Evolutionary conservation across 177 flowering plant genomes (phyloP).

Genomic region (Tripterygium wilfordii): DNA sequence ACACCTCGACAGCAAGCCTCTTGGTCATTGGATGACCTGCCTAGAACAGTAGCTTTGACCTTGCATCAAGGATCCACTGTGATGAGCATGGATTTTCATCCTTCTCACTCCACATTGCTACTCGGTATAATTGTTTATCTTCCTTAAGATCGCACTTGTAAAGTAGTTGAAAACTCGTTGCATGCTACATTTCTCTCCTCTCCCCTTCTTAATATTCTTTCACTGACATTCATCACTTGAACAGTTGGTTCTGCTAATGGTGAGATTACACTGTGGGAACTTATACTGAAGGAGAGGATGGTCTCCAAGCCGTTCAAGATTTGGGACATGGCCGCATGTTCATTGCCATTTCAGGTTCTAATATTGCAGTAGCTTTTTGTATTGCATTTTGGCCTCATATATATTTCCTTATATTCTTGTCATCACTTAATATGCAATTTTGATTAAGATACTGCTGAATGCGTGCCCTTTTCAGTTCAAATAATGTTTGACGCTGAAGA

Average conservation of each 20-base stretch:
- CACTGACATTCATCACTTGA: slow-evolving; percentile 10
- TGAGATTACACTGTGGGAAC: slow-evolving; percentile 85
- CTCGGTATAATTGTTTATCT: slow-evolving; percentile 44
- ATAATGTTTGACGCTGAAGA: too few relatives aligned
- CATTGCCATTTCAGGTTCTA: slow-evolving; percentile 69
- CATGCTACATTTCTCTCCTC: too few relatives aligned
- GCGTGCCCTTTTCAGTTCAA: too few relatives aligned
- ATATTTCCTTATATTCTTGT: not conserved
- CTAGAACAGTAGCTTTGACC: slow-evolving; percentile 61
- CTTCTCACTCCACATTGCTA: slow-evolving; percentile 69
- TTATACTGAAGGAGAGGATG: slow-evolving; percentile 60
- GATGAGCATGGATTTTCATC: slow-evolving; percentile 96
- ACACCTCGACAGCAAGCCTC: slow-evolving; percentile 51
- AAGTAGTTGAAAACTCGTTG: too few relatives aligned
- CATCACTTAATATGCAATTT: too few relatives aligned
- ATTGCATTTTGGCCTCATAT: not conserved
- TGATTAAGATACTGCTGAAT: too few relatives aligned
- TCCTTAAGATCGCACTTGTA: too few relatives aligned
- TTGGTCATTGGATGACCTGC: slow-evolving; percentile 80
- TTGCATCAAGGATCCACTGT: slow-evolving; percentile 75
- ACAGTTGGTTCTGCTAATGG: slow-evolving; percentile 78
- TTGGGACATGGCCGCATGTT: slow-evolving; percentile 57
- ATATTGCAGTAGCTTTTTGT: not conserved
- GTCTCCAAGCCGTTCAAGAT: slow-evolving; percentile 69
- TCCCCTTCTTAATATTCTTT: too few relatives aligned